phyloP scores from a whole-genome alignment of 345 rosid species.

The Salix brachista region DNA sequence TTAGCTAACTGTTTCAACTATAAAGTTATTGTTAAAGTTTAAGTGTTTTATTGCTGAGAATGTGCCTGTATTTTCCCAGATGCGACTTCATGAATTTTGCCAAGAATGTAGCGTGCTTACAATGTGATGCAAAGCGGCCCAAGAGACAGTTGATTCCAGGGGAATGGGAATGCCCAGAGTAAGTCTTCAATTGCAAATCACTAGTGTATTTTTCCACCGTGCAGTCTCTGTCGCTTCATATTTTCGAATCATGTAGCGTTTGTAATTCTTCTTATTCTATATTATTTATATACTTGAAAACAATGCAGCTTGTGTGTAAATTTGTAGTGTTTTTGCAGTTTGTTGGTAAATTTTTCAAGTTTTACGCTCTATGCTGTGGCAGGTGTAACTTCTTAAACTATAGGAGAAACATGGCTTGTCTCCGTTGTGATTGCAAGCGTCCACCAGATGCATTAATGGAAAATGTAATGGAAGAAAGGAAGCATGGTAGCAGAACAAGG shows the following conservation, averaged over 20 bases:
- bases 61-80: slow-evolving; percentile 40
- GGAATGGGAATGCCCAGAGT: slow-evolving; percentile 99
- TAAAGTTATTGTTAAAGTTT: background rate
- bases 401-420: slow-evolving; percentile 86
- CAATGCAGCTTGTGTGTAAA: background rate
- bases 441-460: slow-evolving; percentile 70
- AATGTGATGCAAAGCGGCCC: slow-evolving; percentile 95
- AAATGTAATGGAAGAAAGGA: slow-evolving; percentile 50
- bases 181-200: slow-evolving; percentile 34
- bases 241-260: background rate
- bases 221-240: background rate
- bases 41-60: slow-evolving; percentile 3
- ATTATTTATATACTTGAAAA: background rate
- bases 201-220: background rate
- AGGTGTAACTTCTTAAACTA: slow-evolving; percentile 98
- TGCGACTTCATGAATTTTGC: slow-evolving; percentile 98
- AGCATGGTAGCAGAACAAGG: slow-evolving; percentile 39
- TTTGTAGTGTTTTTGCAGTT: background rate
- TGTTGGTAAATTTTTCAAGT: background rate
- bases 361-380: slow-evolving; percentile 31
- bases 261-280: background rate
- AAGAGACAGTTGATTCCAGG: slow-evolving; percentile 98
- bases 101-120: slow-evolving; percentile 85
- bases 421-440: slow-evolving; percentile 97
- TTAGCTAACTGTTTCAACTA: background rate